A percentile compares a stretch with the other conserved stretches of the same genome.
Conservation (phyloP, 805 yeast species). For the Wickerhamomyces chaumierensis region DNA sequence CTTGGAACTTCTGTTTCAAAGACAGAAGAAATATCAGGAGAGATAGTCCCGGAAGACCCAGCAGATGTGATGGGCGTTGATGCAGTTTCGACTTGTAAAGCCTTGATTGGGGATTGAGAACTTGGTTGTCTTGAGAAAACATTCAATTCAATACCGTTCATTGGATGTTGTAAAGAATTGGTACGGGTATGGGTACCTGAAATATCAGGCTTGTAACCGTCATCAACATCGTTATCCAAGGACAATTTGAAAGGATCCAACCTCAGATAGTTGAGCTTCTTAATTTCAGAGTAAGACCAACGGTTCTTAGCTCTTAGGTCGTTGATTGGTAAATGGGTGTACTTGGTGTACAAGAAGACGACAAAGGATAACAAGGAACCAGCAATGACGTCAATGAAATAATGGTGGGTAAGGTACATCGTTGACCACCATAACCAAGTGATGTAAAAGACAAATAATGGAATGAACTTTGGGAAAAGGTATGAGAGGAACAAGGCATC, state of each 20-base stretch:
- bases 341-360: slow-evolving; percentile 60
- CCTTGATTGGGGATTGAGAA: slow-evolving; percentile 2
- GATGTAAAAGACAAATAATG: slow-evolving; percentile 67
- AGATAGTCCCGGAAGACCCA: slow-evolving; percentile 6
- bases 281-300: slow-evolving; percentile 47
- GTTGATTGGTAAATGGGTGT: slow-evolving; percentile 53
- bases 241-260: slow-evolving; percentile 25
- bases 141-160: slow-evolving; percentile 16
- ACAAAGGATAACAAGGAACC: slow-evolving; percentile 77
- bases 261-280: slow-evolving; percentile 20
- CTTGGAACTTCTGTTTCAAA: slow-evolving; percentile 12
- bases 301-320: slow-evolving; percentile 48
- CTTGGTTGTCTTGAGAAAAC: slow-evolving; percentile 12
- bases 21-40: slow-evolving; percentile 16
- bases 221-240: slow-evolving; percentile 21
- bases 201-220: slow-evolving; percentile 6
- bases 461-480: slow-evolving; percentile 62
- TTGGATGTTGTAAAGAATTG: slow-evolving; percentile 6
- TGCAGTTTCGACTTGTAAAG: neutral
- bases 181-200: slow-evolving; percentile 8
- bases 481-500: slow-evolving; percentile 80
- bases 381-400: slow-evolving; percentile 86
- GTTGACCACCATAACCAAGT: slow-evolving; percentile 97
- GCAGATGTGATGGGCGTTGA: slow-evolving; percentile 4
- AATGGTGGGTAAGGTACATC: slow-evolving; percentile 95